Base-by-base conservation (phyloP, 2,329 filamentous ascomycete genomes). In the Fusarium circinatum region DNA sequence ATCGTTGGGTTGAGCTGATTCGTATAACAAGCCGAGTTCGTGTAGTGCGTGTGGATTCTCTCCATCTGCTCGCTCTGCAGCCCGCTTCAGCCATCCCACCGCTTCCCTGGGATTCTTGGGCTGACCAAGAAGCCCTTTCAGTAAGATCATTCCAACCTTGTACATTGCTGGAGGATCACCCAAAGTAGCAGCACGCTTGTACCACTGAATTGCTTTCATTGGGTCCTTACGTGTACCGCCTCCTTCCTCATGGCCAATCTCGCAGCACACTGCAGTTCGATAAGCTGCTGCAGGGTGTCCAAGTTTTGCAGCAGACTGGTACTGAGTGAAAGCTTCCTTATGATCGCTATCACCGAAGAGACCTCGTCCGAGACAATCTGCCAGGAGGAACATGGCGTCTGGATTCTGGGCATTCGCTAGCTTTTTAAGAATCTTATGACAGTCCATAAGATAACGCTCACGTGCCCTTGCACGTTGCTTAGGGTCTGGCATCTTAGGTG, bases 161-260 rank as follows among this genome's bases (percentile, higher is more conserved):
- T 98, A 99, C 94, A 98, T 97, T 36, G 95, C 96, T 1, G 96
- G 93, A 4, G 93, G 92, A 79, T 99, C 96, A 7, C 96, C 96
- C 6, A 98, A 87, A 18, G 93, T 92, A 17, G 96, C 96, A 12
- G 96, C 95, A 48, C 95, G 93, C 81, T 96, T 95, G 83, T 99
- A 99, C 96, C 96, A 99, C 82, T 98, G 96, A 26, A 98, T 95
- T 3, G 96, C 96, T 83, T 98, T 98, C 74, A 96, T 84, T 2
- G 94, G 94, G 79, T 99, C 96, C 77, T 93, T 93, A 66, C 94
- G 91, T 2, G 96, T 98, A 30, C 96, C 96, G 59, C 96, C 96
- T 36, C 95, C 96, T 78, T 97, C 95, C 80, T 98, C 96, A 63
- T 95, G 91, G 8, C 96, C 96, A 77, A 99, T 94, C 81, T 99